Evolutionary conservation across 768 basidiomycete genomes (phyloP).

Genomic region (Mrakia frigida): DNA sequence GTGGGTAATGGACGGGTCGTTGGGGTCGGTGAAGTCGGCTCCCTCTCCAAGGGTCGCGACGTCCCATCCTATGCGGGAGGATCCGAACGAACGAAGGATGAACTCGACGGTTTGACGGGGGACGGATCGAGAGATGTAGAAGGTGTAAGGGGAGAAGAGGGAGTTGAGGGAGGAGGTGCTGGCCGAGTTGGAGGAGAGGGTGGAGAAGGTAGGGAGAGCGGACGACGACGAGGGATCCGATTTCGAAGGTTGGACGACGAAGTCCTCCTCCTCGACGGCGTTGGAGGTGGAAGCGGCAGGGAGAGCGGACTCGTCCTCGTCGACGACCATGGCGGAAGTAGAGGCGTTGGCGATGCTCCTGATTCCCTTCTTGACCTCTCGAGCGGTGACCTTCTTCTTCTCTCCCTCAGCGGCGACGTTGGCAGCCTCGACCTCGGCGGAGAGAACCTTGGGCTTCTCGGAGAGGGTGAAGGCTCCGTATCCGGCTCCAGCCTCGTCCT

Average conservation of each 20-base stretch:
- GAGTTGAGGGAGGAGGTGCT: conserved; percentile 46
- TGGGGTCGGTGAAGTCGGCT: conserved; percentile 40
- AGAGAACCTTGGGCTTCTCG: conserved; percentile 47
- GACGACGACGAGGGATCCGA: conserved; percentile 44
- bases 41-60: conserved; percentile 69
- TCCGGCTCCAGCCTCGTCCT: conserved; percentile 81
- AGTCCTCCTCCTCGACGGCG: conserved; percentile 42
- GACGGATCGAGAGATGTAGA: conserved; percentile 90
- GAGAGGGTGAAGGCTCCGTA: conserved; percentile 76
- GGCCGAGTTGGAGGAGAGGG: conserved; percentile 42
- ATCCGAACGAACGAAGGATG: conserved; percentile 78
- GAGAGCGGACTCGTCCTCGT: conserved; percentile 37
- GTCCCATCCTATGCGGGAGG: conserved; percentile 78
- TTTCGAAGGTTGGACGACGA: conserved; percentile 45
- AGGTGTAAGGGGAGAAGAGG: conserved; percentile 77
- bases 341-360: conserved; percentile 47
- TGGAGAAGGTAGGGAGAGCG: conserved; percentile 53
- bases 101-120: conserved; percentile 92
- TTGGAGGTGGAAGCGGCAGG: conserved; percentile 36
- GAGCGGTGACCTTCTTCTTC: conserved; percentile 52
- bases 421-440: conserved; percentile 41
- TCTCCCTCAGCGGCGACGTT: conserved; percentile 43
- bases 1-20: conserved; percentile 82
- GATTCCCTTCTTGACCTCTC: conserved; percentile 53
- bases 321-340: conserved; percentile 35